Evolutionary conservation across 2,329 filamentous ascomycete species (phyloP).

Genomic region (Aureobasidium sp.): DNA sequence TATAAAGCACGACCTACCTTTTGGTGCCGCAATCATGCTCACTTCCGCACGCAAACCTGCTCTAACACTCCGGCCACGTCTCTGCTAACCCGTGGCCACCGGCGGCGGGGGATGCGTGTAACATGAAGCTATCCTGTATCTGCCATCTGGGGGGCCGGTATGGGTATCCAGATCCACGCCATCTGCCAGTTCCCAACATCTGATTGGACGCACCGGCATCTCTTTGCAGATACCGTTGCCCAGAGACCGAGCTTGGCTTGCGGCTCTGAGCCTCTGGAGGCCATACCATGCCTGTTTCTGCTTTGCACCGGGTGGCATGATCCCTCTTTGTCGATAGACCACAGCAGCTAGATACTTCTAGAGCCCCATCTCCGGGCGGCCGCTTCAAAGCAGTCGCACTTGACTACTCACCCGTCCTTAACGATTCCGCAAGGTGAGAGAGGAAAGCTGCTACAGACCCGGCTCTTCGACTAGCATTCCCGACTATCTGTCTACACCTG

Average conservation of each 20-base stretch:
- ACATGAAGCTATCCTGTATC: constrained; percentile 1
- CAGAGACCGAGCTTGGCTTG: constrained; percentile 3
- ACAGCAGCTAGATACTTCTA: neutral
- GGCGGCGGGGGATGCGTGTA: constrained; percentile 2
- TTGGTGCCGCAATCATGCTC: constrained; percentile 2
- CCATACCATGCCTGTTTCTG: neutral
- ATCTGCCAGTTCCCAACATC: neutral
- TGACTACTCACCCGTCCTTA: neutral
- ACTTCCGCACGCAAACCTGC: neutral
- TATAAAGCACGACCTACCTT: neutral
- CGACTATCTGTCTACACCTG: no score
- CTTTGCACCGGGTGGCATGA: neutral
- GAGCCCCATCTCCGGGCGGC: neutral
- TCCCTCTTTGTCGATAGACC: neutral
- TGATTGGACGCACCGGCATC: constrained; percentile 2
- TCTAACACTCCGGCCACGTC: neutral
- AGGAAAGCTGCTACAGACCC: neutral
- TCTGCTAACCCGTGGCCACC: neutral
- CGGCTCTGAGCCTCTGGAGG: constrained; percentile 2
- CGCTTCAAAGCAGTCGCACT: neutral
- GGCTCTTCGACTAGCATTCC: no score
- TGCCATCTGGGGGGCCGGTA: constrained; percentile 2
- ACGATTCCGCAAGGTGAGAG: neutral
- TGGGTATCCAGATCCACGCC: constrained; percentile 3
- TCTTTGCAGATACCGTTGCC: constrained; percentile 1